phyloP scores from a whole-genome alignment of 495 filamentous ascomycete species.

The Monascus purpureus region DNA sequence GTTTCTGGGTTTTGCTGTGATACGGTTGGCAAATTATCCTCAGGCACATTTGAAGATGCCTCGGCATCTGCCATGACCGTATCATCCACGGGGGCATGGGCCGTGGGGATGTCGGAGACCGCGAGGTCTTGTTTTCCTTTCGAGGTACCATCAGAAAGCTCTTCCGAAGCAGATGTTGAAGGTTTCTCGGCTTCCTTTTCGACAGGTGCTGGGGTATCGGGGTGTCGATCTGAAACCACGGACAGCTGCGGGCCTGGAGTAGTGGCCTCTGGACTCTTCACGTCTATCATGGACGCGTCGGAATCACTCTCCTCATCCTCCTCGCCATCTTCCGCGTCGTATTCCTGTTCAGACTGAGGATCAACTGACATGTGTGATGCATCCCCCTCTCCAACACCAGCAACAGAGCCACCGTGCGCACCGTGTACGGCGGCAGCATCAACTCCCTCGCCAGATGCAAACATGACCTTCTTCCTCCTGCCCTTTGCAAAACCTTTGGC shows the following conservation, averaged over 20 bases:
- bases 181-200: too few species aligned
- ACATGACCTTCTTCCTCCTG: conserved; percentile 50
- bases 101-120: too few species aligned
- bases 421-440: conserved; percentile 24
- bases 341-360: conserved; percentile 29
- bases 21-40: too few species aligned
- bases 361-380: conserved; percentile 19
- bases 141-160: too few species aligned
- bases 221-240: not conserved
- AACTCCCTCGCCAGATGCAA: conserved; percentile 29
- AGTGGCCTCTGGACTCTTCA: conserved; percentile 31
- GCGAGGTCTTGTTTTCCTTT: too few species aligned
- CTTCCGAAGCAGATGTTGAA: too few species aligned
- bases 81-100: too few species aligned
- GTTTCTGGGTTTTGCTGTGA: too few species aligned
- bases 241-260: conserved; percentile 11
- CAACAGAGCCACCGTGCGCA: conserved; percentile 12
- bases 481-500: conserved; percentile 53
- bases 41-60: too few species aligned
- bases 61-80: too few species aligned
- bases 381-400: conserved; percentile 20
- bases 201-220: not conserved
- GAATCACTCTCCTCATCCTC: conserved; percentile 43
- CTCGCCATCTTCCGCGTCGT: conserved; percentile 23
- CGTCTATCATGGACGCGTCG: conserved; percentile 41